phyloP scores from a whole-genome alignment of 768 basidiomycete genomes.

The Mycena galericulata region DNA sequence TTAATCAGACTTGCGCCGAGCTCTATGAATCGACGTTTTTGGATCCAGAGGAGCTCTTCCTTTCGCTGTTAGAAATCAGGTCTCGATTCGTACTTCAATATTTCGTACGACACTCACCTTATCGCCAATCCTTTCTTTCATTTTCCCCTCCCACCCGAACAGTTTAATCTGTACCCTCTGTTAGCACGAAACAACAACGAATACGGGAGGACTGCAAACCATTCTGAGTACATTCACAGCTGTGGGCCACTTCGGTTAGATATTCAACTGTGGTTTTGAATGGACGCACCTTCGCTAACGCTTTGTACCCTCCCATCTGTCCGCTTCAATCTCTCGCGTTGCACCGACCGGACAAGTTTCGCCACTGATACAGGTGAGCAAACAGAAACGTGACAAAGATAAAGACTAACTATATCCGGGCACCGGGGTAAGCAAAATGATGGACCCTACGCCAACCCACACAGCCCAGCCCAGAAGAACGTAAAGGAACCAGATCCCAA shows the following conservation, averaged over 20 bases:
- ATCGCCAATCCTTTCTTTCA: constrained; percentile 62
- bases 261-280: background rate
- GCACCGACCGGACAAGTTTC: constrained; percentile 43
- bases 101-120: constrained; percentile 40
- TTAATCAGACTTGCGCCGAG: constrained; percentile 52
- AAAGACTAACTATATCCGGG: constrained; percentile 60
- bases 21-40: constrained; percentile 53
- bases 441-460: constrained; percentile 30
- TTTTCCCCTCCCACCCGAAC: constrained; percentile 74
- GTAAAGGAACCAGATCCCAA: constrained; percentile 62
- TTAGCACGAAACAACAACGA: constrained; percentile 32
- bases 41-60: constrained; percentile 56
- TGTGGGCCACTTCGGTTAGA: constrained; percentile 35
- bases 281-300: constrained; percentile 67
- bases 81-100: constrained; percentile 37
- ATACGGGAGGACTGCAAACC: constrained; percentile 58
- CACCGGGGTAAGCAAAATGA: constrained; percentile 56
- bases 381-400: background rate
- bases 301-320: constrained; percentile 71
- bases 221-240: constrained; percentile 71
- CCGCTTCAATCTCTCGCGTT: constrained; percentile 64
- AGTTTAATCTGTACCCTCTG: constrained; percentile 41
- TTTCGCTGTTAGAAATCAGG: constrained; percentile 44
- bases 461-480: constrained; percentile 15
- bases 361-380: constrained; percentile 16